phyloP scores from a whole-genome alignment of 1,284 basidiomycete genomes.

The Microstroma glucosiphilum region DNA sequence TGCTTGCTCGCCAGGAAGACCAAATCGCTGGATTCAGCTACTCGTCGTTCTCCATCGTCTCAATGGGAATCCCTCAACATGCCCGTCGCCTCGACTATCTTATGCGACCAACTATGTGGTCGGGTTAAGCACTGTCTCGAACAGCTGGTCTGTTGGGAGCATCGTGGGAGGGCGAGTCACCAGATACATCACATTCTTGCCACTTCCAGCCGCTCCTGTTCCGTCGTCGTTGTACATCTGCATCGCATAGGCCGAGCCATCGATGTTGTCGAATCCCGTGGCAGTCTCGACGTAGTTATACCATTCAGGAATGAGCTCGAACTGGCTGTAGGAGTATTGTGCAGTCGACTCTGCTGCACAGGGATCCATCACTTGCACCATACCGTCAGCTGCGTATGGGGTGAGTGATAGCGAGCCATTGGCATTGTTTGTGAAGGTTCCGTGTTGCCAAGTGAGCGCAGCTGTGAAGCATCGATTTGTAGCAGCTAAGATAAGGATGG shows the following conservation, averaged over 20 bases:
- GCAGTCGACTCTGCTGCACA: conserved; percentile 31
- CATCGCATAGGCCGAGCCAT: conserved; percentile 25
- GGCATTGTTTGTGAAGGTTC: conserved; percentile 37
- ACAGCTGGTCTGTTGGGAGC: conserved; percentile 42
- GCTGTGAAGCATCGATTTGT: conserved; percentile 43
- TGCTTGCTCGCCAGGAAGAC: too few relatives aligned
- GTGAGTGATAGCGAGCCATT: conserved; percentile 34
- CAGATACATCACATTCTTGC: conserved; percentile 27
- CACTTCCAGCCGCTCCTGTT: conserved; percentile 10
- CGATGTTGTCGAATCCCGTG: conserved; percentile 26
- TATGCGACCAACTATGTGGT: too few relatives aligned
- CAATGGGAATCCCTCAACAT: too few relatives aligned
- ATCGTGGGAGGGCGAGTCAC: conserved; percentile 38
- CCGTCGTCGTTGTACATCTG: conserved; percentile 23
- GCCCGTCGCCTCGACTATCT: too few relatives aligned
- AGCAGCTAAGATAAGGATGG: conserved; percentile 13
- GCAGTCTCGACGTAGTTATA: conserved; percentile 30
- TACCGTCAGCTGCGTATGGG: conserved; percentile 40
- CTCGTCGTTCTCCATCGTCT: too few relatives aligned
- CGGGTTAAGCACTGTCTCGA: conserved; percentile 30
- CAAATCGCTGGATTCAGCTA: too few relatives aligned
- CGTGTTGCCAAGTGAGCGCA: conserved; percentile 47
- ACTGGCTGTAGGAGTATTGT: conserved; percentile 35
- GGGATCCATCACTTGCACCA: conserved; percentile 36
- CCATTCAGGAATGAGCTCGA: conserved; percentile 34